Evolutionary conservation across 2,329 filamentous ascomycete genomes (phyloP).

Genomic region (Calonectria pteridis): DNA sequence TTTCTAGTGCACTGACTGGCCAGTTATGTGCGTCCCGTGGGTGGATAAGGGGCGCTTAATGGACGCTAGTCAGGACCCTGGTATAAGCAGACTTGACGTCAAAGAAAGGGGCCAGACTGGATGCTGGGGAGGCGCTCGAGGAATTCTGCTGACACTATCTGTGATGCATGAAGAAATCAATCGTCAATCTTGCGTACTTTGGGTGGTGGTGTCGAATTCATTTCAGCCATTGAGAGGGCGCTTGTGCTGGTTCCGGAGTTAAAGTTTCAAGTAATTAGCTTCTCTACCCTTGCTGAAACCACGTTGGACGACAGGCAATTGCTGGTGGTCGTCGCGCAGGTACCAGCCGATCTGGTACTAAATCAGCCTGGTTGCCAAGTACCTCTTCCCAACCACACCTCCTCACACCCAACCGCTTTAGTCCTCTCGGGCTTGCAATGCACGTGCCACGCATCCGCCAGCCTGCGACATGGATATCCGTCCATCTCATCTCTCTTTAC

Average conservation of each 20-base stretch:
- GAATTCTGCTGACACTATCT: neutral
- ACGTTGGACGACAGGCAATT: neutral
- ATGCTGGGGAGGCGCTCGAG: neutral
- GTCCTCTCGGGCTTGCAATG: conserved; percentile 35
- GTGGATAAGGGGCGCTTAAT: neutral
- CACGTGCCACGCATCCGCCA: conserved; percentile 42
- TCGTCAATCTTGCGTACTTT: neutral
- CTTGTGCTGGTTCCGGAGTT: neutral
- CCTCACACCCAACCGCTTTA: conserved; percentile 40
- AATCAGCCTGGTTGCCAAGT: conserved; percentile 30
- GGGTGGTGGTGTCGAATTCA: neutral
- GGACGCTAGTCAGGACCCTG: conserved; percentile 1
- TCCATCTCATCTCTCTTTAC: conserved; percentile 36
- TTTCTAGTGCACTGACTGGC: neutral
- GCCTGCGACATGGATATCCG: conserved; percentile 30
- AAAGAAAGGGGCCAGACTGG: neutral
- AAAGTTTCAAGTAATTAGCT: conserved; percentile 4
- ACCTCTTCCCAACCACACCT: conserved; percentile 35
- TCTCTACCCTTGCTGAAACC: conserved; percentile 4
- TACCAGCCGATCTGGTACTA: conserved; percentile 26
- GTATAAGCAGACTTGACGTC: neutral
- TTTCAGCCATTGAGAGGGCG: neutral
- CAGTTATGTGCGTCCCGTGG: neutral
- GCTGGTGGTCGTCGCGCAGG: conserved; percentile 24
- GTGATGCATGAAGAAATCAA: neutral